Base-by-base conservation (phyloP, 768 basidiomycete genomes). In the Heimioporus sp. region DNA sequence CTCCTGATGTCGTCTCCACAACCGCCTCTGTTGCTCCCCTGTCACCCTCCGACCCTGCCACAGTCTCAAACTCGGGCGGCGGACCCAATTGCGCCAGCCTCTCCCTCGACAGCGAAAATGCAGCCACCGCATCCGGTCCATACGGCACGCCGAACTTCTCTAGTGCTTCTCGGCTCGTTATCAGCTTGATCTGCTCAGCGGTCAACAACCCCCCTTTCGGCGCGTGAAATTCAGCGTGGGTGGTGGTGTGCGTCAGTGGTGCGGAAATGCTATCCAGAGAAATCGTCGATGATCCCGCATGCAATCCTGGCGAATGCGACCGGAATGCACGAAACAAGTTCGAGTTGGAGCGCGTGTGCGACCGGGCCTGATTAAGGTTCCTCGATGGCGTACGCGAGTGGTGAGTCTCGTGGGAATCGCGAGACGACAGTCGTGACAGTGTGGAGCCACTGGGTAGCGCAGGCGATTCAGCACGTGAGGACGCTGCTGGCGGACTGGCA, bases 131-230 rank as follows among this genome's bases (percentile, higher is more conserved):
- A 60, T 85, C 89, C 11, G 79, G 68, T 0, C 90, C 89, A 59
- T 88, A 92, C 19, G 90, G 90, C 49, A 86, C 72, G 1, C 86
- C 87, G 59, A 90, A 92, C 52, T 79, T 74, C 35, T 78, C 80
- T 52, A 91, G 74, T 4, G 76, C 75, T 59, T 90, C 86, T 41
- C 84, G 69, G 1, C 80, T 83, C 39, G 85, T 81, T 49, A 92
- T 85, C 49, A 90, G 72, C 63, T 78, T 84, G 52, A 92, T 67
- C 57, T 81, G 79, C 38, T 80, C 80, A 0, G 76, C 65, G 8
- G 79, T 80, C 47, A 65, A 16, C 13, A 76, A 70, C 0, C 80
- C 79, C 5, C 70, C 63, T 44, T 67, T 66, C 19, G 79, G 79
- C 51, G 82, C 87, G 16, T 78, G 78, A 55, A 90, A 87, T 63